Percentiles rank a stretch among this genome's conserved stretches.
These are phyloP conservation scores for Bromus sterilis DNA, from an alignment of 176 grass and related monocot species.

Conservation along the genomic window DNA sequence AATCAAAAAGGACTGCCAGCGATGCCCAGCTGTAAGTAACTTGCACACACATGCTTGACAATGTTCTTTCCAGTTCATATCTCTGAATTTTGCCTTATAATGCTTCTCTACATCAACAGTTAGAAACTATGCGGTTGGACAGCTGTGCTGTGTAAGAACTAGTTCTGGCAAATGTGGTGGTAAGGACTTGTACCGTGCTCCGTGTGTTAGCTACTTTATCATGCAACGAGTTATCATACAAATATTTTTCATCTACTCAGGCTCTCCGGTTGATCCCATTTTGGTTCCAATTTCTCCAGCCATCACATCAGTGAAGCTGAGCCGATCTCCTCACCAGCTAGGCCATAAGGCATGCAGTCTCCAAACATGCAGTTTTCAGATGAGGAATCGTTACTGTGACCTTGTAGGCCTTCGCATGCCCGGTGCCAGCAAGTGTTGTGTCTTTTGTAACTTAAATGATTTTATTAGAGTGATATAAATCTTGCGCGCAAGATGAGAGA, in stretches of 20 bases:
- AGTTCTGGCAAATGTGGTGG: not conserved
- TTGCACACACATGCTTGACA: not conserved
- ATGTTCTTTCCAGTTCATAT: not conserved
- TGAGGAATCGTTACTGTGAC: not conserved
- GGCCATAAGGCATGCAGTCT: not conserved
- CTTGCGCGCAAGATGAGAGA: not conserved
- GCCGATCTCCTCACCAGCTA: not conserved
- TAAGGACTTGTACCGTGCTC: not conserved
- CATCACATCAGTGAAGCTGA: not conserved
- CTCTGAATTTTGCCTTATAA: not conserved
- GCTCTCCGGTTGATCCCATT: not conserved
- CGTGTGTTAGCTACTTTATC: not conserved
- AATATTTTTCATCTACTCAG: not conserved
- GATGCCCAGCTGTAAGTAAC: conserved; percentile 43
- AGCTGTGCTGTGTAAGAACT: not conserved
- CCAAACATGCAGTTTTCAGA: conserved; percentile 7
- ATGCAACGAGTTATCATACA: not conserved
- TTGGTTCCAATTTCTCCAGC: not conserved
- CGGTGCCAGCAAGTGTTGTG: not conserved
- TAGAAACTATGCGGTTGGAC: conserved; percentile 2
- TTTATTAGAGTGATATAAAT: not conserved
- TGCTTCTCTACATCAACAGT: not conserved
- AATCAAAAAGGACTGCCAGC: conserved; percentile 54
- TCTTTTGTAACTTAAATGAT: not conserved
- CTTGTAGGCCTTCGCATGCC: not conserved